phyloP scores from a whole-genome alignment of 2,329 filamentous ascomycete genomes.

The Penicillium sp. region DNA sequence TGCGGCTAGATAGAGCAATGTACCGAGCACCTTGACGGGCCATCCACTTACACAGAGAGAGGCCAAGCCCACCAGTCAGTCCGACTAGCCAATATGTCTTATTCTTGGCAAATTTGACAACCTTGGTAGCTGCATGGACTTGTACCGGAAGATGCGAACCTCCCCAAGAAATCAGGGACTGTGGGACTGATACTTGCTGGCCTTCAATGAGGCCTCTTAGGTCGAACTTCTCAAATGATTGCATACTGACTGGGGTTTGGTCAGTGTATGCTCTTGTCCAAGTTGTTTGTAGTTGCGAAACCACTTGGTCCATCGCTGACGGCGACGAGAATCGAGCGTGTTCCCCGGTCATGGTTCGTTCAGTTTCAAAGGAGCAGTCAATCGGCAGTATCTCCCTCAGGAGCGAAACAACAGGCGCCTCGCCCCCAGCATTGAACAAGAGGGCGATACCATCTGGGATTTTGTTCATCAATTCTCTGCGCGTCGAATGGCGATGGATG shows the following conservation, averaged over 20 bases:
- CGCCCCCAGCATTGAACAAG: conserved; percentile 7
- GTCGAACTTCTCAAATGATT: conserved; percentile 3
- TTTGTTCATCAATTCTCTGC: conserved; percentile 10
- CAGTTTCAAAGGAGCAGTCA: conserved; percentile 11
- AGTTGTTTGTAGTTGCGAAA: conserved; percentile 5
- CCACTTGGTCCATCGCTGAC: neutral
- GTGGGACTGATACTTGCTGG: neutral
- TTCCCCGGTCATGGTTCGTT: conserved; percentile 8
- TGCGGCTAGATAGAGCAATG: conserved; percentile 27
- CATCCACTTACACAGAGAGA: conserved; percentile 30
- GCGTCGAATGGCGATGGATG: conserved; percentile 14
- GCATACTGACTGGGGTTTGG: conserved; percentile 6
- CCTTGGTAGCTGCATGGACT: conserved; percentile 15
- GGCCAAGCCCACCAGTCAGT: conserved; percentile 26
- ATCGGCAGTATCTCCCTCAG: conserved; percentile 8
- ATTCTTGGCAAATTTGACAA: conserved; percentile 20
- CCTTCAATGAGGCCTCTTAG: conserved; percentile 10
- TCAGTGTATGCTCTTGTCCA: conserved; percentile 6
- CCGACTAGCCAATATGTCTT: conserved; percentile 34
- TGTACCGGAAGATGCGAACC: conserved; percentile 9
- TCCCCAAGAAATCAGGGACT: conserved; percentile 15
- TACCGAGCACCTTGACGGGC: conserved; percentile 23
- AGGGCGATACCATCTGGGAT: conserved; percentile 8
- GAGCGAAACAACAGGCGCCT: neutral
- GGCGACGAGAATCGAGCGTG: neutral